Percentiles rank a stretch among this genome's conserved stretches.
These are phyloP conservation scores for button mushroom (Agaricus bisporus) DNA, from an alignment of 768 basidiomycete species.

Conservation along the genomic window DNA sequence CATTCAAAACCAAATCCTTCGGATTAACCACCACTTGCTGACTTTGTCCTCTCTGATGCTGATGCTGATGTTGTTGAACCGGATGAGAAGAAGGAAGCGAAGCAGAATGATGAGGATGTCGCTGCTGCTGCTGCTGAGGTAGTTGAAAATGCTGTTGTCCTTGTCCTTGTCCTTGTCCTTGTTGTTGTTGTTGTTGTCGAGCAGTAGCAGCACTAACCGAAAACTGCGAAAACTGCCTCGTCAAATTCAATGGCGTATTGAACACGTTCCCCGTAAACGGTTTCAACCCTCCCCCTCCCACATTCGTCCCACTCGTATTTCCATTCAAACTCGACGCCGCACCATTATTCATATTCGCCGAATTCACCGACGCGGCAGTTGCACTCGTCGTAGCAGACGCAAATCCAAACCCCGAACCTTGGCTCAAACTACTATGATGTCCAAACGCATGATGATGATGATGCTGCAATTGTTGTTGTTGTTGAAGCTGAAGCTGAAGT, in stretches of 20 bases:
- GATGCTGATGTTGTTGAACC: constrained; percentile 7
- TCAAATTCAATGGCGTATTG: constrained; percentile 4
- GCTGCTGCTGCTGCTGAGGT: too few relatives aligned
- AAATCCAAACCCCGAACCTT: background rate
- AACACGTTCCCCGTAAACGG: background rate
- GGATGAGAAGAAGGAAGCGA: too few relatives aligned
- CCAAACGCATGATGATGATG: constrained; percentile 13
- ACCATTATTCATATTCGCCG: background rate
- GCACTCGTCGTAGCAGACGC: too few relatives aligned
- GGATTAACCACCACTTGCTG: constrained; percentile 28
- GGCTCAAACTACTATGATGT: background rate
- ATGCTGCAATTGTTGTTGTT: constrained; percentile 4
- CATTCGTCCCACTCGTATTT: background rate
- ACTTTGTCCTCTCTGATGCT: constrained; percentile 35
- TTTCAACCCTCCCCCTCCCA: constrained; percentile 1
- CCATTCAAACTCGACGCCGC: background rate
- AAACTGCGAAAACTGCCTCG: constrained; percentile 7
- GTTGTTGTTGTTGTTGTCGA: background rate
- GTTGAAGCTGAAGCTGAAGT: too few relatives aligned
- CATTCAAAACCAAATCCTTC: constrained; percentile 25
- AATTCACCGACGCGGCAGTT: too few relatives aligned
- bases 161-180: background rate
- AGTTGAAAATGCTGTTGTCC: too few relatives aligned
- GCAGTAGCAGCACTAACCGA: background rate
- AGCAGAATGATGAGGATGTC: too few relatives aligned